Evolutionary conservation across 441 rosid species (phyloP), one percentile per base, ranked within the genome.

Genomic region (Populus hybrid): DNA sequence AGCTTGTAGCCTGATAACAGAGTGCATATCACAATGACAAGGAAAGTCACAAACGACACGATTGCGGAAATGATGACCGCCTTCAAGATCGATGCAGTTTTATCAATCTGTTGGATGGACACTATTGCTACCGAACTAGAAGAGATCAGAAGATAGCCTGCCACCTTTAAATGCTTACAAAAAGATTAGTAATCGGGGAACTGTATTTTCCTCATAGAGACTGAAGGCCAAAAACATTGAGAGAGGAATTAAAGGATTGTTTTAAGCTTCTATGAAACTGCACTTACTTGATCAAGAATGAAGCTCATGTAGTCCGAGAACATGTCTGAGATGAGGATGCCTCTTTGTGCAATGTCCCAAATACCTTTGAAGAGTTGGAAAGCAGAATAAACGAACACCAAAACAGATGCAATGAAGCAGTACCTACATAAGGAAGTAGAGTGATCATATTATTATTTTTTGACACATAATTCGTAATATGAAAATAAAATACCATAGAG

Each of bases 311-410:
- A 87, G 78, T 94, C 97, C 0, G 91, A 92, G 72, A 86, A 71
- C 84, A 57, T 80, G 76, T 91, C 94, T 57, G 97, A 83, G 76
- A 92, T 87, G 42, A 88, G 67, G 78, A 90, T 73, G 66, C 95
- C 94, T 84, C 86, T 86, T 71, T 89, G 86, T 66, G 90, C 83
- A 70, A 88, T 82, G 70, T 89, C 98, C 57, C 90, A 88, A 61
- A 88, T 70, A 26, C 93, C 95, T 90, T 91, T 92, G 77, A 85
- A 85, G 78, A 92, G 88, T 82, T 92, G 95, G 69, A 89, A 87
- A 82, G 81, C 86, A 23, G 95, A 81, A 85, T 92, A 94, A 36
- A 82, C 38, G 50, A 91, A 85, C 59, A 87, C 89, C 75, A 82
- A 30, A 38, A 82, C 71, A 65, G 84, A 82, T 69, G 84, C 88